These are phyloP conservation scores for Helotiales sp. DNA, from an alignment of 2,329 filamentous ascomycete species.

Conservation along the genomic window DNA sequence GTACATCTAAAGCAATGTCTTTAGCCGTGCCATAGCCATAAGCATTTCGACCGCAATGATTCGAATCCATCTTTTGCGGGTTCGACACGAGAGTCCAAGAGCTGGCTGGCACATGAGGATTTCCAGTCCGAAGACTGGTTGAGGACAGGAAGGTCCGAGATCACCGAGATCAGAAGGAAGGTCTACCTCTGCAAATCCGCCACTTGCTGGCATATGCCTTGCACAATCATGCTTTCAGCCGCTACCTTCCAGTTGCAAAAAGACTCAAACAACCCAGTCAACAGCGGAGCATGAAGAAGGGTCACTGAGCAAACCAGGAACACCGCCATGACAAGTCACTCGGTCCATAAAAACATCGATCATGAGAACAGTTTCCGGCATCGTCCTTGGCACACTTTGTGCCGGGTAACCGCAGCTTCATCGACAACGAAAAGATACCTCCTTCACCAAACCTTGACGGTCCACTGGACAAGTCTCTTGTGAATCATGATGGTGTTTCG, in stretches of 20 bases:
- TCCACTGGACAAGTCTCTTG: background rate
- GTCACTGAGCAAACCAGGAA: background rate
- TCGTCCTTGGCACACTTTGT: conserved; percentile 3
- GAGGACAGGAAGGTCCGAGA: too few relatives aligned
- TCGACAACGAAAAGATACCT: background rate
- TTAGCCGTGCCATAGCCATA: too few relatives aligned
- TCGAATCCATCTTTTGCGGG: too few relatives aligned
- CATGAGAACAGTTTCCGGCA: conserved; percentile 6
- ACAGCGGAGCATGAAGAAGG: background rate
- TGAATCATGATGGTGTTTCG: background rate
- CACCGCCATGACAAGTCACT: background rate
- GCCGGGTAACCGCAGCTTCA: background rate
- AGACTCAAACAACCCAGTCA: background rate
- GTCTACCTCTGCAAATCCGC: background rate
- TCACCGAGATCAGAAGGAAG: background rate
- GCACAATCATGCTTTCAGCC: background rate
- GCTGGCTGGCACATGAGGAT: too few relatives aligned
- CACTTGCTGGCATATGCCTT: background rate
- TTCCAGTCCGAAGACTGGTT: too few relatives aligned
- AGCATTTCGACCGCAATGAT: too few relatives aligned
- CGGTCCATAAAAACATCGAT: background rate
- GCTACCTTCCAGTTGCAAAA: background rate
- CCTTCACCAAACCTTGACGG: background rate
- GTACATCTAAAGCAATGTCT: too few relatives aligned
- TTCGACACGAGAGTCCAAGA: too few relatives aligned